phyloP scores from a whole-genome alignment of 495 filamentous ascomycete genomes.

The Aspergillus steynii region DNA sequence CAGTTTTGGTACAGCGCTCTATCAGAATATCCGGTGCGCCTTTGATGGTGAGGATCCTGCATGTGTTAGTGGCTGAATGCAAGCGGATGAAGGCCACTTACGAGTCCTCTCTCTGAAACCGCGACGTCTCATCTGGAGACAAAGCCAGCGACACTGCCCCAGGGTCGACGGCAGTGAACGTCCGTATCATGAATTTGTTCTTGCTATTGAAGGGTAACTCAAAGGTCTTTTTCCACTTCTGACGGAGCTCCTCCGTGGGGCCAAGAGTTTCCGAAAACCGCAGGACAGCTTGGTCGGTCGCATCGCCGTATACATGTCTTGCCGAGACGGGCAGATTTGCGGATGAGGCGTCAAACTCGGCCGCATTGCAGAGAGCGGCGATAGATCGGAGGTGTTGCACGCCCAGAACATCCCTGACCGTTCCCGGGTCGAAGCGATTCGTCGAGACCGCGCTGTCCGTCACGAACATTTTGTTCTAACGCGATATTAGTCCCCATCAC shows the following conservation, averaged over 20 bases:
- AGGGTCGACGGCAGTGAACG: conserved; percentile 4
- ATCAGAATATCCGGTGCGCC: conserved; percentile 66
- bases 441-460: conserved; percentile 44
- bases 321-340: conserved; percentile 48
- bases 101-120: conserved; percentile 6
- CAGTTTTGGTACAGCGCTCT: conserved; percentile 50
- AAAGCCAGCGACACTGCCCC: conserved; percentile 5
- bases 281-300: conserved; percentile 69
- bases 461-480: conserved; percentile 60
- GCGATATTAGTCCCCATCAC: not conserved
- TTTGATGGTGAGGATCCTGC: conserved; percentile 55
- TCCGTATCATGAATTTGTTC: conserved; percentile 70
- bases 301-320: conserved; percentile 63
- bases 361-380: conserved; percentile 65
- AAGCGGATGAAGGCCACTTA: not conserved
- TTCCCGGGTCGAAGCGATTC: conserved; percentile 38
- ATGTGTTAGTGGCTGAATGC: not conserved
- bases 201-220: conserved; percentile 71
- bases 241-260: conserved; percentile 40
- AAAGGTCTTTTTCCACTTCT: conserved; percentile 56
- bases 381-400: conserved; percentile 51
- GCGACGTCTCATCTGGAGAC: conserved; percentile 23
- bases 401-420: conserved; percentile 14
- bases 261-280: conserved; percentile 60
- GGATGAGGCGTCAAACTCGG: conserved; percentile 61